Conservation (phyloP, 2,329 filamentous ascomycete genomes). For the Tolypocladium ovalisporum region DNA sequence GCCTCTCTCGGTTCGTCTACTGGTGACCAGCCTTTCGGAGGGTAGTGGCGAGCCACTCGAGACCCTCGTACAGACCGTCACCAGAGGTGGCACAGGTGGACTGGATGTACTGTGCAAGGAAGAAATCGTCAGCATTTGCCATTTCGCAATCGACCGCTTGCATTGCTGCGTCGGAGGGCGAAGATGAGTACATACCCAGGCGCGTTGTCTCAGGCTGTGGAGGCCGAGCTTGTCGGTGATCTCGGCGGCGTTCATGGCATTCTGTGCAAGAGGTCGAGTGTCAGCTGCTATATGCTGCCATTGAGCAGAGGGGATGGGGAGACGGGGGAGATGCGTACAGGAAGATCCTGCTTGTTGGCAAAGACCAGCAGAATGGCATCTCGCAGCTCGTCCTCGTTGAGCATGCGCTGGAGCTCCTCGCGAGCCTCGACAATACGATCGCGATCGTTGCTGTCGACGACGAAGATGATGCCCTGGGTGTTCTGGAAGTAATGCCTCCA, state of each 20-base stretch:
- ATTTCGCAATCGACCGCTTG: neutral
- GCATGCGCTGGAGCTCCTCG: constrained; percentile 94
- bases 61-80: constrained; percentile 98
- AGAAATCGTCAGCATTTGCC: constrained; percentile 4
- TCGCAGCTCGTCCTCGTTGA: constrained; percentile 97
- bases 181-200: constrained; percentile 66
- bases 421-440: constrained; percentile 95
- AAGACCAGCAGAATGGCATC: constrained; percentile 96
- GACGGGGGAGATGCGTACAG: constrained; percentile 49
- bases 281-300: constrained; percentile 2
- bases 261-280: constrained; percentile 39
- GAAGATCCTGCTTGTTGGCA: constrained; percentile 99
- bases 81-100: constrained; percentile 97
- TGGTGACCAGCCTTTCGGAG: constrained; percentile 64
- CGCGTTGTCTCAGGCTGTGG: constrained; percentile 95
- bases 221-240: constrained; percentile 99
- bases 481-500: constrained; percentile 99
- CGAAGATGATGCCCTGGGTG: constrained; percentile 99
- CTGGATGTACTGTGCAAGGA: constrained; percentile 75
- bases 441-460: constrained; percentile 97
- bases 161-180: neutral
- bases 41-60: constrained; percentile 81
- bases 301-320: neutral
- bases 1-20: constrained; percentile 34
- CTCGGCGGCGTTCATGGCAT: constrained; percentile 99